Conservation (phyloP, 2,329 filamentous ascomycete species). For the Beauveria sp. region DNA sequence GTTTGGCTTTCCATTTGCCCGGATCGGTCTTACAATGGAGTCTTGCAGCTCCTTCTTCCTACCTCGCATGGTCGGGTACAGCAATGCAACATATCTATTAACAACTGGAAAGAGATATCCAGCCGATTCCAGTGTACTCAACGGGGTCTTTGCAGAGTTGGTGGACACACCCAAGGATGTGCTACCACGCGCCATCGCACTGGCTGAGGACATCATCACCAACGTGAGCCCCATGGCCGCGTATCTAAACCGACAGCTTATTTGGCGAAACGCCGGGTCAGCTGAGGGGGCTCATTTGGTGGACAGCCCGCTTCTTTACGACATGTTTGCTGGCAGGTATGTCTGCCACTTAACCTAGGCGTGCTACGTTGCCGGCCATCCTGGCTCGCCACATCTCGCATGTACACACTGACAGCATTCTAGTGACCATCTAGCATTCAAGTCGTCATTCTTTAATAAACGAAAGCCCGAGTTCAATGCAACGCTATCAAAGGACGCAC, state of each 20-base stretch:
- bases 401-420: neutral
- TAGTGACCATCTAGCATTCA: constrained; percentile 5
- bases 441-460: constrained; percentile 5
- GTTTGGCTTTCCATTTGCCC: constrained; percentile 14
- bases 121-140: neutral
- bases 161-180: constrained; percentile 8
- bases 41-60: constrained; percentile 15
- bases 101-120: constrained; percentile 12
- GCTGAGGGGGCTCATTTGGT: constrained; percentile 9
- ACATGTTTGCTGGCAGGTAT: constrained; percentile 8
- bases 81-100: constrained; percentile 13
- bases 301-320: constrained; percentile 10
- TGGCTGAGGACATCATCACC: constrained; percentile 8
- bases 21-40: constrained; percentile 15
- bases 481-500: neutral
- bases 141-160: constrained; percentile 9
- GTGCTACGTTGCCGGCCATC: too few species aligned
- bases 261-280: constrained; percentile 9
- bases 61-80: constrained; percentile 12
- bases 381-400: neutral
- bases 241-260: constrained; percentile 11
- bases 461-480: neutral
- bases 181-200: constrained; percentile 5
- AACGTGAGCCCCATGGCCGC: constrained; percentile 10
- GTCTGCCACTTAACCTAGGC: neutral